These are phyloP conservation scores for Cyclotella sp. DNA, from an alignment of 108 stramenopile species.

Conservation along the genomic window DNA sequence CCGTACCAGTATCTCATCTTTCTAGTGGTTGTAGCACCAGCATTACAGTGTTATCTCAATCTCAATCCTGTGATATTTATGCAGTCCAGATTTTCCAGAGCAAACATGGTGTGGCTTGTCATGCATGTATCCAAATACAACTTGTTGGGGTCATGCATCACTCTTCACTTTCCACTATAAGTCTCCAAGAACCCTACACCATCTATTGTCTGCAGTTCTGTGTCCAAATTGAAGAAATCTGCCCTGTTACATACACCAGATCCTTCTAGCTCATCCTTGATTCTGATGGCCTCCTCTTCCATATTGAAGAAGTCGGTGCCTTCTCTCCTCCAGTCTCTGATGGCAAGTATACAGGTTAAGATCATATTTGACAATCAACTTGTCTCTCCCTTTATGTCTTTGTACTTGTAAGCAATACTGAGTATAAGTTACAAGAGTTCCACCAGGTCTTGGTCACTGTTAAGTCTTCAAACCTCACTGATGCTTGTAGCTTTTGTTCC, in stretches of 20 bases:
- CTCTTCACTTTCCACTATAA: neutral
- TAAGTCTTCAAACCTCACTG: too few relatives aligned
- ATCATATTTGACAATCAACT: too few relatives aligned
- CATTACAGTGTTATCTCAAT: neutral
- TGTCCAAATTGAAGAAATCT: too few relatives aligned
- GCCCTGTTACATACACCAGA: too few relatives aligned
- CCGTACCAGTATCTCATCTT: neutral
- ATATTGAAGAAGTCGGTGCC: too few relatives aligned
- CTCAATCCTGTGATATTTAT: neutral
- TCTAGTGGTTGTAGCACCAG: neutral
- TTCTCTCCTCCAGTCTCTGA: too few relatives aligned
- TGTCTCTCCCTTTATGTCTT: too few relatives aligned
- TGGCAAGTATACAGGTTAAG: too few relatives aligned
- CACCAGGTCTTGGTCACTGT: too few relatives aligned
- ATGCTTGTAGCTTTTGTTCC: too few relatives aligned
- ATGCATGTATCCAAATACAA: constrained; percentile 11
- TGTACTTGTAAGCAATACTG: too few relatives aligned
- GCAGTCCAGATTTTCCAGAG: neutral
- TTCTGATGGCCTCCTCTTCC: neutral
- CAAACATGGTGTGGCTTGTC: neutral
- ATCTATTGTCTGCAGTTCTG: neutral
- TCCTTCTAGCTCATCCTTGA: neutral
- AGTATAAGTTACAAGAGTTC: too few relatives aligned
- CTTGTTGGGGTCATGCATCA: neutral
- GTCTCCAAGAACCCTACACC: neutral